Evolutionary conservation across 2,329 filamentous ascomycete species (phyloP), one percentile per base, ranked within the genome.

Genomic region (Aspergillus quadricinctus): DNA sequence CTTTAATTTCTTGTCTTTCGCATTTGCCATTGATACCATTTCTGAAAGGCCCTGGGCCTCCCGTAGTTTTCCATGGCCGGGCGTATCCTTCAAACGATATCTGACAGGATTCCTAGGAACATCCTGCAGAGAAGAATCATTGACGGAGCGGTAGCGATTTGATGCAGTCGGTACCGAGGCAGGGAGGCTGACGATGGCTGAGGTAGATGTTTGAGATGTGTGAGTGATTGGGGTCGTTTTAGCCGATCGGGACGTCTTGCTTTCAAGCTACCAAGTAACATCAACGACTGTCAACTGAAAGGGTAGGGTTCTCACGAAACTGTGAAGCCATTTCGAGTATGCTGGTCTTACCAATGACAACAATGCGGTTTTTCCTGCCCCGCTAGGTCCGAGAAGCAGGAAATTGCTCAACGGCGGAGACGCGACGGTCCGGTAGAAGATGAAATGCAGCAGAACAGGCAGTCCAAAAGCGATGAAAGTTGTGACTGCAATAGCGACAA

Each of bases 51-150:
- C 72, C 57, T 85, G 76, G 14, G 78, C 80, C 65, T 85, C 83
- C 58, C 94, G 90, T 57, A 99, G 85, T 77, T 99, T 99, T 66
- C 91, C 92, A 77, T 99, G 94, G 41, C 94, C 94, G 0, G 94
- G 94, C 0, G 93, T 97, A 77, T 99, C 94, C 53, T 66, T 71
- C 14, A 79, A 53, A 4, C 69, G 63, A 59, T 78, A 79, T 31
- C 64, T 68, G 52, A 72, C 64, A 17, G 70, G 71, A 45, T 74
- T 72, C 21, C 66, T 68, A 19, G 69, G 59, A 8, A 68, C 62
- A 43, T 78, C 74, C 69, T 90, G 78, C 35, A 97, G 78, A 9
- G 84, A 81, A 25, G 83, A 81, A 69, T 90, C 87, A 67, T 88
- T 84, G 27, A 78, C 74, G 46, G 85, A 88, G 62, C 87, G 84